A percentile compares a stretch with the other conserved stretches of the same genome.
These are phyloP conservation scores for Acanthochlamys bracteata DNA, from an alignment of 106 monocot genomes.

Conservation along the genomic window DNA sequence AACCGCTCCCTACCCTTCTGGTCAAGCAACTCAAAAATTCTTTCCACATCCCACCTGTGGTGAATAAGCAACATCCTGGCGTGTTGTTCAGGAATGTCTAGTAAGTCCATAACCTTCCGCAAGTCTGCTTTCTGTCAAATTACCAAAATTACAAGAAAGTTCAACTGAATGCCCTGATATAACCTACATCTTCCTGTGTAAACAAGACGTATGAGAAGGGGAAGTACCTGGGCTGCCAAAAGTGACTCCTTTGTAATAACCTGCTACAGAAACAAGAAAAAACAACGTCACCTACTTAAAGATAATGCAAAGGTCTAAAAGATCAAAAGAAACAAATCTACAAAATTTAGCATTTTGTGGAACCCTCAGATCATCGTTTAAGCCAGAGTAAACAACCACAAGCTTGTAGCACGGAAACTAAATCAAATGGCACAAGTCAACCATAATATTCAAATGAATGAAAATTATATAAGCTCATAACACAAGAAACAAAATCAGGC, in stretches of 20 bases:
- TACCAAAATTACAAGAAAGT: background rate
- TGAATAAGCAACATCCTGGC: constrained; percentile 37
- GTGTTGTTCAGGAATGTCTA: constrained; percentile 24
- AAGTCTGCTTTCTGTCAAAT: constrained; percentile 17
- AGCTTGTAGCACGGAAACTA: too few species aligned
- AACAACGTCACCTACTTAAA: background rate
- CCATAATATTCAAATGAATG: too few species aligned
- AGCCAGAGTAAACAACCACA: too few species aligned
- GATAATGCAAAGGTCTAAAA: background rate
- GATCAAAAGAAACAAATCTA: background rate
- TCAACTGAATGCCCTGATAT: background rate
- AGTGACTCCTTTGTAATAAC: constrained; percentile 28
- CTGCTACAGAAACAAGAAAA: background rate
- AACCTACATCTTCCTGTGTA: background rate
- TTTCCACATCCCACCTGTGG: constrained; percentile 41
- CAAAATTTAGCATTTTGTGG: too few species aligned
- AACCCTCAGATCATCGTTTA: too few species aligned
- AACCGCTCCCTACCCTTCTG: constrained; percentile 28
- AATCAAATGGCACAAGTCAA: too few species aligned
- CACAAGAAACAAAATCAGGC: too few species aligned
- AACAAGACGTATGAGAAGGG: background rate
- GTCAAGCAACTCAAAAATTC: constrained; percentile 25
- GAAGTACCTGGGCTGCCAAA: constrained; percentile 26
- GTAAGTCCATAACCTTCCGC: constrained; percentile 34
- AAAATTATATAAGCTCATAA: too few species aligned